Base-by-base conservation (phyloP, 768 basidiomycete species). In the Leccinum longicurvipes region DNA sequence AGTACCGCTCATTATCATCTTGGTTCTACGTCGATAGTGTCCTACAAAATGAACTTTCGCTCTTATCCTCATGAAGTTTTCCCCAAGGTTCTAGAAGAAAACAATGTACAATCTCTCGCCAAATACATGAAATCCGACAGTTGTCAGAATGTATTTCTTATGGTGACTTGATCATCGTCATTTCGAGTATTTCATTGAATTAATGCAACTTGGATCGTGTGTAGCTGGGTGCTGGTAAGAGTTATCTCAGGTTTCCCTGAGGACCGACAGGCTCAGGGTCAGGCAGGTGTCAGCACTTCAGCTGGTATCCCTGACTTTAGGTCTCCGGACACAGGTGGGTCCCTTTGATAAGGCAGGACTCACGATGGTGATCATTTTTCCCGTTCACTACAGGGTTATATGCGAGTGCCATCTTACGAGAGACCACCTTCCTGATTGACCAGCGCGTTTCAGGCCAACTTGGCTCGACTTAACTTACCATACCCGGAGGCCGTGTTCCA, bases 401-500 rank as follows among this genome's bases (percentile, higher is more conserved):
- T n/a, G 71, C 69, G 53, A 63, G 70, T 50, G 52, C 17, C n/a
- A 19, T 24, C 29, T 45, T 19, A 39, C 36, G 24, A 50, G 12
- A 24, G 29, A 17, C 0, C 14, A 8, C 32, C 15, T 44, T 28
- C 15, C 31, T 63, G 51, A 59, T 52, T 31, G 19, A 21, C 14
- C 19, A 36, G 24, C 27, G 45, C 6, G 19, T 50, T 45, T 46
- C 67, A 93, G 90, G 82, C 88, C 11, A 91, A 93, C 65, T 79
- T 92, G 29, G 83, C 85, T 25, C 77, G 84, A 58, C 72, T 93
- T 42, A 87, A 87, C 17, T 79, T 93, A 14, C 94, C 93, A n/a
- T 85, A 89, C 63, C 93, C 95, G 0, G 95, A 98, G 66, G 95
- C 95, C 0, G 94, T 98, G 28, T 98, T 98, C 64, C 91, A 98